A percentile compares a stretch with the other conserved stretches of the same genome.
phyloP scores from a whole-genome alignment of 768 basidiomycete genomes.

The Russula brevipes region DNA sequence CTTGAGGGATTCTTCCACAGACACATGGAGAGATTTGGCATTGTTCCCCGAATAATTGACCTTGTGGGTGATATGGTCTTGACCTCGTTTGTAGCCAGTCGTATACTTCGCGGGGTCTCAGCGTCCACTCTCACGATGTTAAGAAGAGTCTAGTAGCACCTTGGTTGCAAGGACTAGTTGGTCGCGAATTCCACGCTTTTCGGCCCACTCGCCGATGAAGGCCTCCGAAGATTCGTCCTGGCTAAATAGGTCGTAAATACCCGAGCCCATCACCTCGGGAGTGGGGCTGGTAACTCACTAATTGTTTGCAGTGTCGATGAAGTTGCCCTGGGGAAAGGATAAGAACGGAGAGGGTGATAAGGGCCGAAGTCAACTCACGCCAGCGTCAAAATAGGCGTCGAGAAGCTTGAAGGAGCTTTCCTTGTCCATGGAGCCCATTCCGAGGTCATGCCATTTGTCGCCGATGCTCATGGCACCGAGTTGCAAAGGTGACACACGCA shows the following conservation, averaged over 20 bases:
- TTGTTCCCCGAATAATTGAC: conserved; percentile 40
- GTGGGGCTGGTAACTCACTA: conserved; percentile 32
- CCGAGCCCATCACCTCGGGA: not conserved
- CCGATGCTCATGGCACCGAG: conserved; percentile 49
- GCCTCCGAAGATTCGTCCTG: conserved; percentile 54
- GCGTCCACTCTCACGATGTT: conserved; percentile 10
- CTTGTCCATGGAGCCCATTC: conserved; percentile 44
- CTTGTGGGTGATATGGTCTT: conserved; percentile 26
- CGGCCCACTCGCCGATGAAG: conserved; percentile 51
- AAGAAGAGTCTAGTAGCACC: conserved; percentile 24
- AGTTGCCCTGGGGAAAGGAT: conserved; percentile 42
- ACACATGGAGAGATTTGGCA: conserved; percentile 38
- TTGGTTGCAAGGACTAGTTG: conserved; percentile 48
- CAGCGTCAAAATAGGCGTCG: conserved; percentile 41
- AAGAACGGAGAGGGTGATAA: conserved; percentile 29
- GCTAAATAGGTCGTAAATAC: conserved; percentile 27
- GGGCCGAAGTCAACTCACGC: conserved; percentile 39
- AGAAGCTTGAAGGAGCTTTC: conserved; percentile 41
- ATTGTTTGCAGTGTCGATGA: conserved; percentile 45
- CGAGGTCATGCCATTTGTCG: conserved; percentile 36
- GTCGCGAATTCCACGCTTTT: conserved; percentile 40
- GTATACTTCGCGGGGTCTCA: not conserved
- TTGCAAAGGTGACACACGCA: conserved; percentile 45
- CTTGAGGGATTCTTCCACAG: conserved; percentile 41
- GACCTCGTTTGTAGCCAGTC: conserved; percentile 25